These are phyloP conservation scores for Cunninghamia lanceolata DNA, from an alignment of 75 land plant genomes.

Conservation along the genomic window DNA sequence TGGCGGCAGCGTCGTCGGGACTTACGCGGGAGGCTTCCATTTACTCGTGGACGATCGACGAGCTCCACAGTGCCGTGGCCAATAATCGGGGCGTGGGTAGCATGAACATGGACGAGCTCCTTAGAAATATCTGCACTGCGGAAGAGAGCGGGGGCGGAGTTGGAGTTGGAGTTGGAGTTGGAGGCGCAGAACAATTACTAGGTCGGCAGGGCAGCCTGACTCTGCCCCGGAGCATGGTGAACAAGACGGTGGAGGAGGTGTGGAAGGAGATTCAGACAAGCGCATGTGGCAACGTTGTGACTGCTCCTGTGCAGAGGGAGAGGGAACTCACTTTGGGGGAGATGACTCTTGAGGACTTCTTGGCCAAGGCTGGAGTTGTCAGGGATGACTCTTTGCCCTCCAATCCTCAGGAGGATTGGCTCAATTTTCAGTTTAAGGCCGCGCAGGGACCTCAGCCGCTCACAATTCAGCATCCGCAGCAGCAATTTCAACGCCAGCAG, in stretches of 20 bases:
- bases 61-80: constrained; percentile 31
- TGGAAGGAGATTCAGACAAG: constrained; percentile 59
- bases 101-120: constrained; percentile 85
- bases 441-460: background rate
- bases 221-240: constrained; percentile 36
- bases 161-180: background rate
- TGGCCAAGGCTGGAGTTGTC: constrained; percentile 65
- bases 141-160: constrained; percentile 50
- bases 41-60: constrained; percentile 72
- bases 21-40: constrained; percentile 56
- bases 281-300: background rate
- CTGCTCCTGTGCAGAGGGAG: constrained; percentile 8
- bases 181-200: background rate
- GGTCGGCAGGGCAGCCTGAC: constrained; percentile 39
- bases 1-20: background rate
- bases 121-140: constrained; percentile 58
- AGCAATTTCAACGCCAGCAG: constrained; percentile 1
- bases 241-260: constrained; percentile 66
- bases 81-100: constrained; percentile 43
- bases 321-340: constrained; percentile 38
- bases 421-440: constrained; percentile 17
- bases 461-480: constrained; percentile 2
- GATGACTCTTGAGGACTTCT: constrained; percentile 91
- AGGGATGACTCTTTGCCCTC: constrained; percentile 18
- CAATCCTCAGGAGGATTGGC: background rate